Evolutionary conservation across 2,329 filamentous ascomycete genomes (phyloP), one percentile per base, ranked within the genome.

Genomic region (Alternaria viburni): DNA sequence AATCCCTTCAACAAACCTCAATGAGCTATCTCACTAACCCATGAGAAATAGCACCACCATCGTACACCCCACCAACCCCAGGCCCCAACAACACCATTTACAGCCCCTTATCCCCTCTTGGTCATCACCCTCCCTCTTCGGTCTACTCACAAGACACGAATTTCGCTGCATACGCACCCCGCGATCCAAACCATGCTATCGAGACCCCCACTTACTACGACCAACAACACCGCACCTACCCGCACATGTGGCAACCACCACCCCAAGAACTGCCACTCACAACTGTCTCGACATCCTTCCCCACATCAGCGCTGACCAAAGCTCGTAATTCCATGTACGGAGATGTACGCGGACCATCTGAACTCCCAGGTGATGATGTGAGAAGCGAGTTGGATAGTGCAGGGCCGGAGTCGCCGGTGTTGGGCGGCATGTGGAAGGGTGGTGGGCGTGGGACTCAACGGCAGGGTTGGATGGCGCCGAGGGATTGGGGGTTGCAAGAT

Each of bases 231-330:
- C 36, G n/a, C 5, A 41, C 15, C 36, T 41, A 41, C 11, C 36
- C 59, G 10, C 49, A 59, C 9, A 43, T 21, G 12, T 56, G 63
- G n/a, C 28, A 44, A 46, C 21, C 36, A 0, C 23, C 56, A 17
- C 66, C 62, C 0, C 69, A 71, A 15, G 68, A 71, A 57, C 57
- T 71, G 8, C 46, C 66, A 8, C 49, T 54, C 4, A 57, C 59
- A 12, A 54, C 44, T 1, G 17, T 36, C 2, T 50, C 55, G 6
- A 19, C 54, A 2, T 26, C 32, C 1, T 26, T 54, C 6, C 21
- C 12, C 6, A 54, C 52, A 17, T 51, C 47, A 25, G 21, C 36
- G 25, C 49, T 45, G 6, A 49, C 54, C 12, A 54, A 49, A 19
- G 45, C 19, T 4, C 58, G 47, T 19, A 51, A 61, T n/a, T 56